These are phyloP conservation scores for Lunasporangiospora selenospora DNA, from an alignment of 192 early-diverging fungal species.

Conservation along the genomic window DNA sequence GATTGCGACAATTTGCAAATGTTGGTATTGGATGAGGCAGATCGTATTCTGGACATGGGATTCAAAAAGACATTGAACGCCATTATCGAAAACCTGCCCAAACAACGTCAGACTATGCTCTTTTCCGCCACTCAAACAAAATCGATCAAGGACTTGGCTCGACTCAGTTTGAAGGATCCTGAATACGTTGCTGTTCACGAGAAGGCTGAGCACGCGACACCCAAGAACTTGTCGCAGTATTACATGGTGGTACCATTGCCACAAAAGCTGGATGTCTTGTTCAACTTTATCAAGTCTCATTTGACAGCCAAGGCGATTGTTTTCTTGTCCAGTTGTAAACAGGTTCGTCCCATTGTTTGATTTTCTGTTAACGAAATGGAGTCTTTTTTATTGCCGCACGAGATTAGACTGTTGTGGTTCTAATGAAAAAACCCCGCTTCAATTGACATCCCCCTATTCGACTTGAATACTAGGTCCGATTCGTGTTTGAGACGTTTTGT, in stretches of 20 bases:
- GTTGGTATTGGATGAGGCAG: conserved; percentile 86
- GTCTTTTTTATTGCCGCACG: no score
- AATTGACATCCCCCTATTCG: no score
- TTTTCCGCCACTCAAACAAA: conserved; percentile 99
- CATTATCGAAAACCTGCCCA: conserved; percentile 84
- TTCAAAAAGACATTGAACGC: conserved; percentile 85
- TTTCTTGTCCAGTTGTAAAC: conserved; percentile 96
- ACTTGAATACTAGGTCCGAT: conserved; percentile 63
- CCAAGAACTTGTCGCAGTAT: conserved; percentile 82
- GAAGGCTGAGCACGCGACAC: conserved; percentile 76
- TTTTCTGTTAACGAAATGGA: no score
- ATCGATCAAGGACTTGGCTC: conserved; percentile 91
- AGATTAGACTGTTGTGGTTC: no score
- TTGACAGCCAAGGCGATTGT: conserved; percentile 88
- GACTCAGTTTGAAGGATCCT: conserved; percentile 86
- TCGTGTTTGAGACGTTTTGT: conserved; percentile 94
- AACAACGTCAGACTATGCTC: conserved; percentile 87
- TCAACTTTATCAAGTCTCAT: conserved; percentile 95
- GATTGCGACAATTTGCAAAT: conserved; percentile 80
- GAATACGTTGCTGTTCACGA: conserved; percentile 98
- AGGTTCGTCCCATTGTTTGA: no score
- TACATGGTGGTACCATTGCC: conserved; percentile 85
- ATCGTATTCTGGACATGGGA: conserved; percentile 88
- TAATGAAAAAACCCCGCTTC: no score
- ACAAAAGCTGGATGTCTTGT: conserved; percentile 95